These are phyloP conservation scores for Trichoderma reesei DNA, from an alignment of 495 filamentous ascomycete genomes.

Conservation along the genomic window DNA sequence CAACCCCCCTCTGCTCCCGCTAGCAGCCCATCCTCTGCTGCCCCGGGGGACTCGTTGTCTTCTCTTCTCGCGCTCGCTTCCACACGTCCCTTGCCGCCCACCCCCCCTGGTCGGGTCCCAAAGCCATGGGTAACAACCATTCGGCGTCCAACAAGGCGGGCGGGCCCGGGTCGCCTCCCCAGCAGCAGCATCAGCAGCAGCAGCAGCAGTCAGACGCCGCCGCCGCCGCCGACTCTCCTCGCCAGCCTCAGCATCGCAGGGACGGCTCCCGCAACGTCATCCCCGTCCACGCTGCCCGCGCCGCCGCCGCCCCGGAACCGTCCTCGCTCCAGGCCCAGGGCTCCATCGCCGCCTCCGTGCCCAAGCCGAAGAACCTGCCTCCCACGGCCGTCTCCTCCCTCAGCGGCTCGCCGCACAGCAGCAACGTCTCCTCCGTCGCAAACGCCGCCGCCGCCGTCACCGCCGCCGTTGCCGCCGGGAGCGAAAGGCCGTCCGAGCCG, in stretches of 20 bases:
- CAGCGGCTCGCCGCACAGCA: constrained; percentile 28
- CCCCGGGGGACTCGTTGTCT: background rate
- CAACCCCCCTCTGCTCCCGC: constrained; percentile 4
- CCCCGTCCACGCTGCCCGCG: constrained; percentile 17
- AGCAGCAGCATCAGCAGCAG: constrained; percentile 13
- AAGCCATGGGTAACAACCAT: constrained; percentile 34
- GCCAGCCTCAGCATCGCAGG: constrained; percentile 22
- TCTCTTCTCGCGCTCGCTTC: constrained; percentile 9
- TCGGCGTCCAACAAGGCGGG: constrained; percentile 26
- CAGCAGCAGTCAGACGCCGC: no score
- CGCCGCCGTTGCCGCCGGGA: background rate
- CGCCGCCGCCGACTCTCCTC: constrained; percentile 4
- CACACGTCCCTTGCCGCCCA: constrained; percentile 11
- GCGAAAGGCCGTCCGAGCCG: constrained; percentile 10
- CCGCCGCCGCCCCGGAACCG: constrained; percentile 43
- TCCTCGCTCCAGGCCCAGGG: constrained; percentile 45
- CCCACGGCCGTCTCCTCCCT: constrained; percentile 26
- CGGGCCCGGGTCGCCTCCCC: constrained; percentile 20
- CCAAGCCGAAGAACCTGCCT: constrained; percentile 30
- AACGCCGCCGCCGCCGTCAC: constrained; percentile 16
- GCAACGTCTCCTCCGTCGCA: constrained; percentile 13
- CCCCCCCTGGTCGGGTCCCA: constrained; percentile 15
- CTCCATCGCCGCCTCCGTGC: constrained; percentile 24
- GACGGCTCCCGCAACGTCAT: constrained; percentile 12
- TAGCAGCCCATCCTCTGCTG: constrained; percentile 6